Evolutionary conservation across 1,284 basidiomycete species (phyloP).

Genomic region (Ceratobasidium sp.): DNA sequence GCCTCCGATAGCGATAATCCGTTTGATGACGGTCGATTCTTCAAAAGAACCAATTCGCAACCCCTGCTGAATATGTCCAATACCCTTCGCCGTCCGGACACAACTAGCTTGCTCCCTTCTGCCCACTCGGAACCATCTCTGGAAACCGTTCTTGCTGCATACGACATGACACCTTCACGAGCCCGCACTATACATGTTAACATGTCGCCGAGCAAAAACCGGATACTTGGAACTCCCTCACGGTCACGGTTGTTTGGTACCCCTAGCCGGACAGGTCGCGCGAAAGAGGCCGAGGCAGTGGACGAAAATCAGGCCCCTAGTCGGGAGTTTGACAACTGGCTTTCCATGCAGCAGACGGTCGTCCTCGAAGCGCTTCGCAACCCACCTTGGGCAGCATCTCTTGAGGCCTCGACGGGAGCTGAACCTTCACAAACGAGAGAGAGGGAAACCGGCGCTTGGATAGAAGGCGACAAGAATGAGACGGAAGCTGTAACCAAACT

Average conservation of each 20-base stretch:
- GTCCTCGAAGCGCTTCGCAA: slow-evolving; percentile 19
- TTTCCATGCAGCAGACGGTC: slow-evolving; percentile 16
- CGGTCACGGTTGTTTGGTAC: slow-evolving; percentile 33
- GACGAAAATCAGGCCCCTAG: slow-evolving; percentile 8
- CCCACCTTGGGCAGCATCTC: slow-evolving; percentile 20
- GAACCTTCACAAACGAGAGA: background rate
- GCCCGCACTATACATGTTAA: slow-evolving; percentile 29
- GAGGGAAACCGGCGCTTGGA: background rate
- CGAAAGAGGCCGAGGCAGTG: slow-evolving; percentile 22
- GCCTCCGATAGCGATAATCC: slow-evolving; percentile 27
- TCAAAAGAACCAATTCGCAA: slow-evolving; percentile 35
- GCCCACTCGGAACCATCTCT: slow-evolving; percentile 30
- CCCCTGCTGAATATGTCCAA: background rate
- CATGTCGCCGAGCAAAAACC: slow-evolving; percentile 36
- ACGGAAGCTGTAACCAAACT: slow-evolving; percentile 52
- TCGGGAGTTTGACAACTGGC: slow-evolving; percentile 22
- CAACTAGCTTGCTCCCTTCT: slow-evolving; percentile 1
- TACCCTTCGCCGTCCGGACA: slow-evolving; percentile 17
- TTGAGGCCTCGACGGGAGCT: background rate
- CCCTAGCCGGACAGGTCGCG: slow-evolving; percentile 25
- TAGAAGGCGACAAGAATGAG: slow-evolving; percentile 36
- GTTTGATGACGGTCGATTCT: slow-evolving; percentile 16
- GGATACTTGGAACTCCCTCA: slow-evolving; percentile 23
- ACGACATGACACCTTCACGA: slow-evolving; percentile 40
- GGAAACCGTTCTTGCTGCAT: slow-evolving; percentile 34